These are phyloP conservation scores for Brassica cretica DNA, from an alignment of 345 rosid species.

Conservation along the genomic window DNA sequence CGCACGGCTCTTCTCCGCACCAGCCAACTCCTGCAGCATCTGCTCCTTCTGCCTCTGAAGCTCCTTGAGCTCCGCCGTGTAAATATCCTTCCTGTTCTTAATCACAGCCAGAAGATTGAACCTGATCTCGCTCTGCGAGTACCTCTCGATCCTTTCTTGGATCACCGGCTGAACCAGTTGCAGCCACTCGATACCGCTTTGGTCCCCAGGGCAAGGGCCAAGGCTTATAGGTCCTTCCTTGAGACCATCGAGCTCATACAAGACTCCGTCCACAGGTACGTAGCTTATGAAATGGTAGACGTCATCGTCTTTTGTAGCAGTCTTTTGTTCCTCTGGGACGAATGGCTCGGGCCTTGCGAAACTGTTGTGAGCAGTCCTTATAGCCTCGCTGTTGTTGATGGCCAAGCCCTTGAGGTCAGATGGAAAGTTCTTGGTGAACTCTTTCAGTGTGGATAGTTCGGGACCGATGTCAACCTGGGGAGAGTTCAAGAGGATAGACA, in stretches of 20 bases:
- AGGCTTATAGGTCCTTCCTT: constrained; percentile 97
- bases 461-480: constrained; percentile 89
- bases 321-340: constrained; percentile 84
- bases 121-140: constrained; percentile 90
- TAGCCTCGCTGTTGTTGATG: constrained; percentile 92
- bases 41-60: constrained; percentile 83
- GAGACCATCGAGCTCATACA: constrained; percentile 95
- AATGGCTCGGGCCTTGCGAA: constrained; percentile 99
- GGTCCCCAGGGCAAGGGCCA: constrained; percentile 68
- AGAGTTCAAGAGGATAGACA: constrained; percentile 87
- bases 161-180: constrained; percentile 91
- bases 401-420: constrained; percentile 95
- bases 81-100: constrained; percentile 83
- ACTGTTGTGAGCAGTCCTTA: constrained; percentile 90
- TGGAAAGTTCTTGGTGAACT: constrained; percentile 86
- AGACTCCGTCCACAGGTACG: constrained; percentile 82
- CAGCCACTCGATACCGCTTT: constrained; percentile 75
- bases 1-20: constrained; percentile 47
- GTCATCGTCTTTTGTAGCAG: constrained; percentile 90
- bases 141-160: constrained; percentile 88
- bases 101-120: constrained; percentile 95
- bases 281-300: constrained; percentile 98
- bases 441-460: constrained; percentile 75
- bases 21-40: constrained; percentile 63
- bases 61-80: constrained; percentile 84